A percentile compares a stretch with the other conserved stretches of the same genome.
Evolutionary conservation across 257 asterid species (phyloP).

Genomic region (Solanum stenotomum): DNA sequence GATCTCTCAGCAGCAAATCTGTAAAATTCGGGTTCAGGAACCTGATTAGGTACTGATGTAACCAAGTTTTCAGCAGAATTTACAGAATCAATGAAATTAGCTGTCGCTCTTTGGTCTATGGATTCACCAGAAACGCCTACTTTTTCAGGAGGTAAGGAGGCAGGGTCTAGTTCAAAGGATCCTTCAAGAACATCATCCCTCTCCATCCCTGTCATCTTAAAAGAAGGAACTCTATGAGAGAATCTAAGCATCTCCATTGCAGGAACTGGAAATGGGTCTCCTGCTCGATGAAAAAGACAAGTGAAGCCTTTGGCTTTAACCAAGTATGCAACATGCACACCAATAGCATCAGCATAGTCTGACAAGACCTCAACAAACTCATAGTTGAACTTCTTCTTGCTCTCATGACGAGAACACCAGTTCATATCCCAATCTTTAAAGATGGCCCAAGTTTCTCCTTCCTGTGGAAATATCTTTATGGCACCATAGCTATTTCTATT

Average conservation of each 20-base stretch:
- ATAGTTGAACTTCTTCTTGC: conserved; percentile 10
- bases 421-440: conserved; percentile 44
- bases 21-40: conserved; percentile 23
- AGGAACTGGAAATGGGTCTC: conserved; percentile 7
- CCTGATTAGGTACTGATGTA: neutral
- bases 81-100: neutral
- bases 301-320: conserved; percentile 27
- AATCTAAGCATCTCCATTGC: conserved; percentile 33
- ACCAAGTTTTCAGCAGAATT: conserved; percentile 4
- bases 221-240: conserved; percentile 48
- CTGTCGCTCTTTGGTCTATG: neutral
- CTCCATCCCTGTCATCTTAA: conserved; percentile 25
- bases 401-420: conserved; percentile 22
- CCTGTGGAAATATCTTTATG: conserved; percentile 30
- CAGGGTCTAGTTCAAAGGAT: conserved; percentile 55
- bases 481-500: neutral
- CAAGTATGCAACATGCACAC: conserved; percentile 33
- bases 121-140: neutral
- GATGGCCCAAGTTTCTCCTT: conserved; percentile 61
- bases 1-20: conserved; percentile 19
- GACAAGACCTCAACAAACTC: conserved; percentile 47
- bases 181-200: conserved; percentile 18
- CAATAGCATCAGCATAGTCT: conserved; percentile 18
- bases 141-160: conserved; percentile 15
- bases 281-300: conserved; percentile 24